Evolutionary conservation across 768 basidiomycete species (phyloP), one percentile per base, ranked within the genome.

Genomic region (Tremella yokohamensis): DNA sequence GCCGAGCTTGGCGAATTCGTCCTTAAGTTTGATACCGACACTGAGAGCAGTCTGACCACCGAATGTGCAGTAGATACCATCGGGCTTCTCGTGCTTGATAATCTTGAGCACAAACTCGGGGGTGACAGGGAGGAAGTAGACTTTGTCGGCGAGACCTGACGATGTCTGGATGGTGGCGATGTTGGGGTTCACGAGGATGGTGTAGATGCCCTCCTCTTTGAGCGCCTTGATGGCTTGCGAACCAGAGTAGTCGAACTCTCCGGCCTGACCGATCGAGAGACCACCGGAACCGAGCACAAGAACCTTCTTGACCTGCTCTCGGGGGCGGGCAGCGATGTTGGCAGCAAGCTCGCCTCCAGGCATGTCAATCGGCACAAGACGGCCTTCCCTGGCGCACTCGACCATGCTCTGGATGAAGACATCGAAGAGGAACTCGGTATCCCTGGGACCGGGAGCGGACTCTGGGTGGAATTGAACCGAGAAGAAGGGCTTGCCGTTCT

Each of bases 391-490:
- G 24, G 77, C 83, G 73, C 86, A 89, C 64, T 90, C 88, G 40
- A 83, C 78, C 70, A 97, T 82, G 69, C 88, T 89, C 75, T 87
- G 84, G 70, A 98, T 84, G 83, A 99, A 99, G 29, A 93, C 91
- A 60, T 98, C 93, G 76, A 99, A 99, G 60, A 99, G 82, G 80
- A 98, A 99, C 77, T 98, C 96, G 52, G 96, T 99, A 74, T 99
- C 96, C 56, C 92, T 85, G 19, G 96, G 96, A 22, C 96, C 96
- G 11, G 92, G 93, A 1, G 89, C 90, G 26, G 89, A 90, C 77
- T 99, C 96, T 20, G 96, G 96, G 76, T 99, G 96, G 82, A 99
- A 99, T 75, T 99, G 96, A 18, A 98, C 94, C 19, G 94, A 98
- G 78, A 99, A 98, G 82, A 89, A 96, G 0, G 96, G 94, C 64